Evolutionary conservation across 805 yeast species (phyloP), one percentile per base, ranked within the genome.

Genomic region (Myxozyma udenii): DNA sequence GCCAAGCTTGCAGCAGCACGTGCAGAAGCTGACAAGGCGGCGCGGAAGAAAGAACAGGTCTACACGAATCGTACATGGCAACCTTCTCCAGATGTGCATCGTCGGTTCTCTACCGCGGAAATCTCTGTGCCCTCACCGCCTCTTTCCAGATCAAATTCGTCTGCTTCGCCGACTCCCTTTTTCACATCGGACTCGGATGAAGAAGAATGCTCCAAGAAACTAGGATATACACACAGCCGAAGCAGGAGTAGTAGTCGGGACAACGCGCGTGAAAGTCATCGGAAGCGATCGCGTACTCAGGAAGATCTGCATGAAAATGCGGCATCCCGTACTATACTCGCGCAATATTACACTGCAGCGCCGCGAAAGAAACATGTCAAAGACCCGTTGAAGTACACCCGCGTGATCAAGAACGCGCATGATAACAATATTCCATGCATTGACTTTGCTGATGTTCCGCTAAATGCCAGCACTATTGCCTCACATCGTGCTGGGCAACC

Each of bases 381-480:
- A 9, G 48, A 52, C 24, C 22, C 51, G 7, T 11, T 16, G 37
- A 37, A 39, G 11, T 42, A 23, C 16, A 43, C 37, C 22, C 41
- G 51, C 19, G 44, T 39, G 4, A 46, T 54, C 16, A 22, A 14
- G 7, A 30, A 51, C 14, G 58, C 58, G 18, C 58, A 54, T 24
- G 55, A 54, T 37, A 43, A 51, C 33, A 54, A 54, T 25, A 51
- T 51, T 28, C 58, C 58, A 9, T 42, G 49, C 28, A 19, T 54
- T 25, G 44, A 46, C 12, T 54, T 52, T 21, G 33, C 43, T 11
- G 57, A 54, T 18, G 21, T 54, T 14, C 49, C 50, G 12, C 39
- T 42, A 12, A 18, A 19, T 12, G 25, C 14, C 23, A 5, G 9
- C 4, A 11, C 6, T 19, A 23, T 11, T 21, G 25, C 28, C 5